Evolutionary conservation across 805 yeast species (phyloP).

Genomic region (Starmerella vitae): DNA sequence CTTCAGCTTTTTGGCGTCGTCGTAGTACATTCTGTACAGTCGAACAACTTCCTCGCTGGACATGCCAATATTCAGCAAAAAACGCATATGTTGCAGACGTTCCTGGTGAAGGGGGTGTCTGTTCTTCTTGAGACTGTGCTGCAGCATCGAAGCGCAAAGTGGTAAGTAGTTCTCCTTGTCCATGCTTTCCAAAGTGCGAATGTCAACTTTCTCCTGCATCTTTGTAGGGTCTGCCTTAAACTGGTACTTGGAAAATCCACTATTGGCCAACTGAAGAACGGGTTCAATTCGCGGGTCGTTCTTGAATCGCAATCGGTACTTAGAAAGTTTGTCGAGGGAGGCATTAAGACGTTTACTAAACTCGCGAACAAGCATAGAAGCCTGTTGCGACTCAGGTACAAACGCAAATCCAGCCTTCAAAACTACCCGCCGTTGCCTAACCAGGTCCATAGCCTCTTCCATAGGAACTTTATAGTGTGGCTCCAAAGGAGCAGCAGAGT

Average conservation of each 20-base stretch:
- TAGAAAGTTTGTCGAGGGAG: slow-evolving; percentile 54
- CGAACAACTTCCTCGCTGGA: slow-evolving; percentile 73
- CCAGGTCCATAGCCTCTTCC: slow-evolving; percentile 62
- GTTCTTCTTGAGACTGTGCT: slow-evolving; percentile 42
- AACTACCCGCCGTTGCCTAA: slow-evolving; percentile 58
- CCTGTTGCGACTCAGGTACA: slow-evolving; percentile 70
- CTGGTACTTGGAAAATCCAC: slow-evolving; percentile 37
- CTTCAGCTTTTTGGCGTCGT: slow-evolving; percentile 8
- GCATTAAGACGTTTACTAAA: slow-evolving; percentile 40
- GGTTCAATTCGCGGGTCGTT: slow-evolving; percentile 88
- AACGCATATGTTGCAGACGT: slow-evolving; percentile 72
- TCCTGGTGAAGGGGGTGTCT: slow-evolving; percentile 73
- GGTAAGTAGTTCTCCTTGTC: slow-evolving; percentile 59
- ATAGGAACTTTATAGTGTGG: slow-evolving; percentile 61
- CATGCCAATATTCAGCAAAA: slow-evolving; percentile 81
- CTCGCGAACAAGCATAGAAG: slow-evolving; percentile 55
- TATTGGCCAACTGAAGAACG: slow-evolving; percentile 53
- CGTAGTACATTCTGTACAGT: slow-evolving; percentile 53
- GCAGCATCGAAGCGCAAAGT: slow-evolving; percentile 58
- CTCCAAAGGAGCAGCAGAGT: slow-evolving; percentile 30
- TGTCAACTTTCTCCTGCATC: slow-evolving; percentile 36
- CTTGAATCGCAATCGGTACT: slow-evolving; percentile 67
- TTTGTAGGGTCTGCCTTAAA: slow-evolving; percentile 23
- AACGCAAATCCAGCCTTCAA: slow-evolving; percentile 62
- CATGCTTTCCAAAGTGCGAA: slow-evolving; percentile 43